Percentiles rank a stretch among this genome's conserved stretches.
Conservation (phyloP, 179 eudicot species). For the Silene vulgaris region DNA sequence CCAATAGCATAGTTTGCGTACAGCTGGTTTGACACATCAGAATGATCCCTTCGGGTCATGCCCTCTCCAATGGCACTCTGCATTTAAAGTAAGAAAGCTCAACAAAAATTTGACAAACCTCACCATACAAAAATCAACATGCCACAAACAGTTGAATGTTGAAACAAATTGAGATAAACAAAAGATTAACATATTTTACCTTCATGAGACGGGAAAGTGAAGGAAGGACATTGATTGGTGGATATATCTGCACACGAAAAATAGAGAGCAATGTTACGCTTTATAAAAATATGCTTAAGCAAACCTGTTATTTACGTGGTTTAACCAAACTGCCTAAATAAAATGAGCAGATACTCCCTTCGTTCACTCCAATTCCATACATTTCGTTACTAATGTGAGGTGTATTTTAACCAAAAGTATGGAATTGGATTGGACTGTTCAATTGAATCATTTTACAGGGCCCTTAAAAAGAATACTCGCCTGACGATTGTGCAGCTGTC, state of each 20-base stretch:
- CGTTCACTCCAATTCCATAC: too few species aligned
- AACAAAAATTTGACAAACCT: not conserved
- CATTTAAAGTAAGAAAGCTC: not conserved
- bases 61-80: conserved; percentile 99
- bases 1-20: conserved; percentile 99
- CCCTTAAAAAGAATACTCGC: conserved; percentile 29
- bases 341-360: too few species aligned
- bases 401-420: too few species aligned
- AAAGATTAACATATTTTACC: conserved; percentile 32
- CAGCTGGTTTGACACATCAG: conserved; percentile 98
- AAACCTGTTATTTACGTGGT: not conserved
- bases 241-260: conserved; percentile 62
- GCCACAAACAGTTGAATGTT: not conserved
- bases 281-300: conserved; percentile 24
- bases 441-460: not conserved
- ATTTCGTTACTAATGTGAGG: too few species aligned
- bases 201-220: conserved; percentile 96
- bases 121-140: not conserved
- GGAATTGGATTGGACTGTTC: not conserved
- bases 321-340: too few species aligned
- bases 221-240: conserved; percentile 97
- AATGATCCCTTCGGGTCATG: conserved; percentile 97
- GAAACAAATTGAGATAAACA: not conserved
- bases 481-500: conserved; percentile 89
- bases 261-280: not conserved